Evolutionary conservation across 495 filamentous ascomycete genomes (phyloP).

Genomic region (Lasiosphaeriaceae sp.): DNA sequence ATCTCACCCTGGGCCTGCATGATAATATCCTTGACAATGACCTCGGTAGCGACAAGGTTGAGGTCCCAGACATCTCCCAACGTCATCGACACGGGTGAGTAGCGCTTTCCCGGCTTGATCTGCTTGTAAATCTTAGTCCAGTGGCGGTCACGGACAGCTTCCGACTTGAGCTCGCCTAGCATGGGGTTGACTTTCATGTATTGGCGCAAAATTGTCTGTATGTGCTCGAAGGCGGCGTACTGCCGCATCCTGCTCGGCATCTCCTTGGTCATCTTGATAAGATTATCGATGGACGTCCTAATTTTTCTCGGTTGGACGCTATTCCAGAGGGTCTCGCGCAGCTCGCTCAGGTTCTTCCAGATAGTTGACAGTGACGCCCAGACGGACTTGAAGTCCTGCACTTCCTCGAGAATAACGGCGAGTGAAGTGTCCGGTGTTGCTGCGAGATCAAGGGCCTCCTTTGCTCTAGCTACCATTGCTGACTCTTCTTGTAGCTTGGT

Average conservation of each 20-base stretch:
- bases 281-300: constrained; percentile 76
- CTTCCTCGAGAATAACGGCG: constrained; percentile 81
- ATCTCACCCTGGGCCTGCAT: constrained; percentile 96
- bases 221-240: constrained; percentile 97
- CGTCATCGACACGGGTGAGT: constrained; percentile 87
- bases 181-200: constrained; percentile 85
- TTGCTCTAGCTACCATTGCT: constrained; percentile 92
- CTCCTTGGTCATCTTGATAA: constrained; percentile 97
- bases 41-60: constrained; percentile 79
- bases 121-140: constrained; percentile 97
- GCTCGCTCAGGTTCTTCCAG: constrained; percentile 93
- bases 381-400: constrained; percentile 97
- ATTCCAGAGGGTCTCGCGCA: constrained; percentile 86
- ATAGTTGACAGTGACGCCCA: constrained; percentile 93
- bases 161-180: constrained; percentile 88
- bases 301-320: constrained; percentile 91
- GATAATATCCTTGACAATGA: constrained; percentile 85
- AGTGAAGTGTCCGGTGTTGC: constrained; percentile 72
- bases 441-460: constrained; percentile 91
- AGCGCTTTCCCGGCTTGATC: constrained; percentile 82
- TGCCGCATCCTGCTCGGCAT: constrained; percentile 99
- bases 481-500: constrained; percentile 78
- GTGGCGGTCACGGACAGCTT: constrained; percentile 91
- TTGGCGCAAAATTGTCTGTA: constrained; percentile 84
- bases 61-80: constrained; percentile 98